These are phyloP conservation scores for Myrmaecium sp. DNA, from an alignment of 2,329 filamentous ascomycete genomes.

Conservation along the genomic window DNA sequence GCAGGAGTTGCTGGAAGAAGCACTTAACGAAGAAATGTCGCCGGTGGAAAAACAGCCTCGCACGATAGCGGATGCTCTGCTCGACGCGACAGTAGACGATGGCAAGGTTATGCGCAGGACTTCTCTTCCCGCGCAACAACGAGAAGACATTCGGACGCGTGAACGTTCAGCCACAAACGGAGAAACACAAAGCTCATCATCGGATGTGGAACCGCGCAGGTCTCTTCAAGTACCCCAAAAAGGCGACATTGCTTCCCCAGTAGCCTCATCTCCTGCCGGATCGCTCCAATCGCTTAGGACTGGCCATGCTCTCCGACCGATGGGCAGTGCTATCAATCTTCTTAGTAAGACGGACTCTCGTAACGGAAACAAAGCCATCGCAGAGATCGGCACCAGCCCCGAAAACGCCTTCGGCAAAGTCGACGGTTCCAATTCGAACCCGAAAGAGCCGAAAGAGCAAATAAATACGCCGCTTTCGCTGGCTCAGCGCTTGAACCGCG, in stretches of 20 bases:
- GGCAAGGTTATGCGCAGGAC: constrained; percentile 24
- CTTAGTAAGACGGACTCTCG: constrained; percentile 39
- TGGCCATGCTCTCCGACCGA: constrained; percentile 26
- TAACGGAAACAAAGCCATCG: constrained; percentile 38
- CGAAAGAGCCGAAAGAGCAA: constrained; percentile 8
- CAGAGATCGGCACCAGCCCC: constrained; percentile 48
- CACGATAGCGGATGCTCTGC: constrained; percentile 76
- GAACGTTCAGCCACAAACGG: constrained; percentile 3
- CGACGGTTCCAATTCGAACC: constrained; percentile 30
- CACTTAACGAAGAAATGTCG: constrained; percentile 15
- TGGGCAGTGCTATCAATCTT: constrained; percentile 41
- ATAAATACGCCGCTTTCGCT: constrained; percentile 15
- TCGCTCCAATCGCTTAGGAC: too few relatives aligned
- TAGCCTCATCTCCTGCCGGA: too few relatives aligned
- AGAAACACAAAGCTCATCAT: constrained; percentile 2
- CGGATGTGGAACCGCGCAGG: constrained; percentile 2
- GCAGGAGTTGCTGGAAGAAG: constrained; percentile 32
- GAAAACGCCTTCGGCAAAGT: constrained; percentile 49
- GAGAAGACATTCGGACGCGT: constrained; percentile 14
- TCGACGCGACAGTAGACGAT: constrained; percentile 79
- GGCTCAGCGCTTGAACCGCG: constrained; percentile 13
- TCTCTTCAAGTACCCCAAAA: constrained; percentile 1
- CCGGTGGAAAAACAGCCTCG: constrained; percentile 32
- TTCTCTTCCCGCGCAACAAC: background rate
- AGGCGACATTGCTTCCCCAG: constrained; percentile 10